These are phyloP conservation scores for Penicillium verrucosum DNA, from an alignment of 2,329 filamentous ascomycete genomes.

Conservation along the genomic window DNA sequence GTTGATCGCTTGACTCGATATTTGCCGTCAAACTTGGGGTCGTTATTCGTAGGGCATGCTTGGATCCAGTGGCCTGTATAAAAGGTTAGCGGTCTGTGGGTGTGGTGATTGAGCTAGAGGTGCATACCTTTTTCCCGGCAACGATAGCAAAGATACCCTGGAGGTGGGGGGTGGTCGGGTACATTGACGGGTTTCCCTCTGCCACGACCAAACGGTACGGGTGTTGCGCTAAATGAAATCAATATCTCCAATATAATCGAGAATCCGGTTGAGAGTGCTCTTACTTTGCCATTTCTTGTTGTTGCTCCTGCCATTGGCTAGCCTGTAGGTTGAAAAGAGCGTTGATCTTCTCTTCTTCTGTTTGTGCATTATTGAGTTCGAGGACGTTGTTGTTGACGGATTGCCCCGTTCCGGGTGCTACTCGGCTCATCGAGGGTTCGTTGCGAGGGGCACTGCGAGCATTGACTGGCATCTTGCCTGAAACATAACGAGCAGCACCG, in stretches of 20 bases:
- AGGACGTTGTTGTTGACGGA: conserved; percentile 55
- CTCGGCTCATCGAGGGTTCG: conserved; percentile 50
- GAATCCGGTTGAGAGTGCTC: conserved; percentile 19
- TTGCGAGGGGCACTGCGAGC: conserved; percentile 74
- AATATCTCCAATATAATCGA: conserved; percentile 15
- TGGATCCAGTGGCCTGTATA: conserved; percentile 91
- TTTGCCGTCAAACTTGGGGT: conserved; percentile 90
- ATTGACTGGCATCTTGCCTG: conserved; percentile 87
- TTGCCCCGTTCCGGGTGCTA: conserved; percentile 32
- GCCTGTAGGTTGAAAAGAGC: conserved; percentile 89
- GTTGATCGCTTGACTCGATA: conserved; percentile 94
- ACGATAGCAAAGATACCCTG: conserved; percentile 92
- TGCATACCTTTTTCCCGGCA: conserved; percentile 79
- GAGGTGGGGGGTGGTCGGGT: conserved; percentile 87
- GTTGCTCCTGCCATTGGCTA: conserved; percentile 88
- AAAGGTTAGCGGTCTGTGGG: conserved; percentile 25
- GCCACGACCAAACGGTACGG: conserved; percentile 42
- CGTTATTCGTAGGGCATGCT: conserved; percentile 95
- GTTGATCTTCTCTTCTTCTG: conserved; percentile 89
- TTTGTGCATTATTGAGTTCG: conserved; percentile 74
- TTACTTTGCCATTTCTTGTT: conserved; percentile 86
- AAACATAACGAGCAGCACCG: conserved; percentile 89
- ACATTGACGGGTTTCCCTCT: conserved; percentile 58
- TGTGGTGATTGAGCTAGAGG: neutral
- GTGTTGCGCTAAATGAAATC: conserved; percentile 44